Conservation (phyloP, 108 stramenopile genomes). For the Cyclotella atomus region DNA sequence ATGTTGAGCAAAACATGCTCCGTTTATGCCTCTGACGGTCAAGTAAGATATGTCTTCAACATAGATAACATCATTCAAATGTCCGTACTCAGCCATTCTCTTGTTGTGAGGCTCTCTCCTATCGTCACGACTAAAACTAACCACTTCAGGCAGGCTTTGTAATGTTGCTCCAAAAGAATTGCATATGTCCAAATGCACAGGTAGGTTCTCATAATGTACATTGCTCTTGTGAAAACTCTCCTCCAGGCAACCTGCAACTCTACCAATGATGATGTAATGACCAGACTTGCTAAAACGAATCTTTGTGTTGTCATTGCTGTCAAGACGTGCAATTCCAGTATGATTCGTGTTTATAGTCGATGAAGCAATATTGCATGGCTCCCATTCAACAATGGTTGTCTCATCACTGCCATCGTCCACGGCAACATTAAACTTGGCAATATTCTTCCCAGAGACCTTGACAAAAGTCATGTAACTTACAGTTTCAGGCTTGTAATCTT, state of each 20-base stretch:
- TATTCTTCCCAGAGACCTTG: constrained; percentile 19
- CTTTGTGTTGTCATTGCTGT: constrained; percentile 15
- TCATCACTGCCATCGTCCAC: constrained; percentile 15
- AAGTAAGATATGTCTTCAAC: constrained; percentile 12
- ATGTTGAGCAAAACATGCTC: constrained; percentile 29
- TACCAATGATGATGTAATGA: constrained; percentile 22
- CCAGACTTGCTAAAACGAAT: constrained; percentile 33
- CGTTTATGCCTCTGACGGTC: neutral
- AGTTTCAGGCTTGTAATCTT: neutral
- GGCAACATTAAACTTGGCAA: constrained; percentile 14
- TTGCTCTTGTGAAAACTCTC: neutral
- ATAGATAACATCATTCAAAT: constrained; percentile 20
- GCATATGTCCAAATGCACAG: constrained; percentile 2
- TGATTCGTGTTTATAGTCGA: too few species aligned
- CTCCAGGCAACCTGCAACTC: constrained; percentile 19
- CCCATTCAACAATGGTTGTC: constrained; percentile 19
- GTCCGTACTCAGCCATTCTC: constrained; percentile 23
- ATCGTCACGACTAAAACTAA: constrained; percentile 2
- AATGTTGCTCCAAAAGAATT: constrained; percentile 10
- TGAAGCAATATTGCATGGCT: neutral
- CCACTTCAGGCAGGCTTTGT: too few species aligned
- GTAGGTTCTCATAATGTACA: neutral
- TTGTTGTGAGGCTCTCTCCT: constrained; percentile 9
- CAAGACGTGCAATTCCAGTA: constrained; percentile 4
- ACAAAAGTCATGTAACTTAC: constrained; percentile 13